These are phyloP conservation scores for Cucumis sativus DNA, from an alignment of 306 rosid species.

Conservation along the genomic window Cucumber_9930_V3 NC_026660.2:20052001-20052500, in stretches of 20 bases:
- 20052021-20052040: background rate
- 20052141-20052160: background rate
- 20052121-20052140: background rate
- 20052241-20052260: background rate
- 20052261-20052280: too few relatives aligned
- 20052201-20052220: background rate
- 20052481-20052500: too few relatives aligned
- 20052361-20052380: background rate
- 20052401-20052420: too few relatives aligned
- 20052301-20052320: background rate
- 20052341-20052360: background rate
- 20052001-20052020: slow-evolving; percentile 59
- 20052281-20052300: too few relatives aligned
- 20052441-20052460: too few relatives aligned
- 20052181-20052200: background rate
- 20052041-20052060: background rate
- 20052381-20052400: background rate
- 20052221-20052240: too few relatives aligned
- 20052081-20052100: background rate
- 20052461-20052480: too few relatives aligned
- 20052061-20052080: background rate
- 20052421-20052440: too few relatives aligned
- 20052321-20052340: background rate
- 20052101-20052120: background rate
- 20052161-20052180: background rate